phyloP scores from a whole-genome alignment of 2,329 filamentous ascomycete species.

The Metarhizium brunneum region DNA sequence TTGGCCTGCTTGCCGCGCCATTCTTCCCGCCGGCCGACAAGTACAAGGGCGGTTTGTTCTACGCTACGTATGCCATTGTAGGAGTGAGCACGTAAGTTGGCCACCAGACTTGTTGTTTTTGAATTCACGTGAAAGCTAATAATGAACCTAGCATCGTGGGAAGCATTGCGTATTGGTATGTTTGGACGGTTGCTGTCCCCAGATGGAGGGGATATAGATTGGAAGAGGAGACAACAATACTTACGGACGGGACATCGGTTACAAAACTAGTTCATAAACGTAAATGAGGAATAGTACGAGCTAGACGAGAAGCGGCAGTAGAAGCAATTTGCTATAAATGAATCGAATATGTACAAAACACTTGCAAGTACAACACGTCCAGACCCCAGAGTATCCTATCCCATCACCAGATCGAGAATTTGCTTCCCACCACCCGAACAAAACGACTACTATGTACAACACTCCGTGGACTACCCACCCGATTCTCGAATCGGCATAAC shows the following conservation, averaged over 20 bases:
- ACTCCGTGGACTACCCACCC: neutral
- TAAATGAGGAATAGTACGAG: neutral
- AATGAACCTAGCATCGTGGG: conserved; percentile 37
- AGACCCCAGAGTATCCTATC: no score
- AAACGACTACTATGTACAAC: no score
- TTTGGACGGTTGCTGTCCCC: conserved; percentile 56
- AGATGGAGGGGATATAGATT: conserved; percentile 48
- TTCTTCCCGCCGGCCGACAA: conserved; percentile 50
- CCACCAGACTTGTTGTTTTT: neutral
- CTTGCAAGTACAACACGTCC: no score
- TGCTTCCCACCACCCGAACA: no score
- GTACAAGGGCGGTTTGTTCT: conserved; percentile 35
- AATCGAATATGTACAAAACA: neutral
- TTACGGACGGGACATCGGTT: conserved; percentile 59
- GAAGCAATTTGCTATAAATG: neutral
- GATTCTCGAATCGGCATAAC: neutral
- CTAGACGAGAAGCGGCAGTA: neutral
- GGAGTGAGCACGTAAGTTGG: conserved; percentile 41
- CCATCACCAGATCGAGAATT: no score
- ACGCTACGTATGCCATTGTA: conserved; percentile 45
- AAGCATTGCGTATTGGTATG: conserved; percentile 57
- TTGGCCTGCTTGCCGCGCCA: conserved; percentile 48
- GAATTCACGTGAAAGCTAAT: neutral
- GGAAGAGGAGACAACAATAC: conserved; percentile 48
- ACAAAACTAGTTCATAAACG: conserved; percentile 39